These are phyloP conservation scores for Fusarium neocosmosporiellum DNA, from an alignment of 2,329 filamentous ascomycete genomes.

Conservation along the genomic window DNA sequence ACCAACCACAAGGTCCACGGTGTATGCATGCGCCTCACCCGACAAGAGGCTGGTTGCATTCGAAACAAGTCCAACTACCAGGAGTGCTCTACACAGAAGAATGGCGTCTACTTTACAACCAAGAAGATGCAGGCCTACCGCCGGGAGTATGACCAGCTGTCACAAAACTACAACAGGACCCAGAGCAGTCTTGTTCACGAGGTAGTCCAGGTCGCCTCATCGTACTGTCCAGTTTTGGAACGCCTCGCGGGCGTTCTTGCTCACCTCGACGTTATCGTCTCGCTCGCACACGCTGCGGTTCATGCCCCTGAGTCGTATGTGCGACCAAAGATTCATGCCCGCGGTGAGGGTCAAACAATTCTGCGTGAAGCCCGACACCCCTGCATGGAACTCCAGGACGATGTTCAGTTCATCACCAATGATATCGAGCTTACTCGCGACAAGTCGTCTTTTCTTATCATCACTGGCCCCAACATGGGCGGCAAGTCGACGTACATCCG, in stretches of 20 bases:
- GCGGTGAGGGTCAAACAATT: conserved; percentile 87
- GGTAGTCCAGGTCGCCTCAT: conserved; percentile 92
- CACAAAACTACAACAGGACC: conserved; percentile 93
- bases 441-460: conserved; percentile 90
- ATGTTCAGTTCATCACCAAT: conserved; percentile 98
- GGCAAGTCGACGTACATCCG: conserved; percentile 99
- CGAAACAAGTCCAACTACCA: conserved; percentile 90
- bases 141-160: conserved; percentile 92
- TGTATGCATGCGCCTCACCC: conserved; percentile 94
- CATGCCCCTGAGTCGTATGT: conserved; percentile 94
- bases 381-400: conserved; percentile 98
- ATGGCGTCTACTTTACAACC: conserved; percentile 98
- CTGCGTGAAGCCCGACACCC: conserved; percentile 95
- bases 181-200: conserved; percentile 92
- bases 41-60: conserved; percentile 91
- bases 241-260: conserved; percentile 87
- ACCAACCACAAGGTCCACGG: conserved; percentile 91
- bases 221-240: conserved; percentile 94
- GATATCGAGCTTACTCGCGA: conserved; percentile 85
- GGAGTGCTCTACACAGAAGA: conserved; percentile 98
- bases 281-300: conserved; percentile 91
- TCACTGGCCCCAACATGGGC: conserved; percentile 98
- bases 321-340: conserved; percentile 87
- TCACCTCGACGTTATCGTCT: conserved; percentile 94
- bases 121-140: conserved; percentile 81